A percentile compares a stretch with the other conserved stretches of the same genome.
phyloP scores from a whole-genome alignment of 2,329 filamentous ascomycete species.

The Stemphylium lycopersici region DNA sequence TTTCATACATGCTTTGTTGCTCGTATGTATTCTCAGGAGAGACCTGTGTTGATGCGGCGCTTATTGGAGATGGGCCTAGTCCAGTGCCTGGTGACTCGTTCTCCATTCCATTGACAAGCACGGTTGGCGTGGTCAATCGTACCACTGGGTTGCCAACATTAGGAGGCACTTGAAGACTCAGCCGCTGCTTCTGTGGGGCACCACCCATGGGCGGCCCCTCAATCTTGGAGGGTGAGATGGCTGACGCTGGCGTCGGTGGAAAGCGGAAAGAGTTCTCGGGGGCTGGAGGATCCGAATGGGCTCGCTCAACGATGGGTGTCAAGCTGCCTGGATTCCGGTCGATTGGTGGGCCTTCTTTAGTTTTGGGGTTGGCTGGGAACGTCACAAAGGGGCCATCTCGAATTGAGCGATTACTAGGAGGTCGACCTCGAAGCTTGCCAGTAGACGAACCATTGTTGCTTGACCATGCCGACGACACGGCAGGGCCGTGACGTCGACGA shows the following conservation, averaged over 20 bases:
- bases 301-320: conserved; percentile 53
- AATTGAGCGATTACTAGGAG: conserved; percentile 73
- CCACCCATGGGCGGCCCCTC: conserved; percentile 29
- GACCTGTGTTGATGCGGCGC: conserved; percentile 24
- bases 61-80: conserved; percentile 32
- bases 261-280: conserved; percentile 46
- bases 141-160: conserved; percentile 63
- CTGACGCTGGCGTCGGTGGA: conserved; percentile 49
- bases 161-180: conserved; percentile 69
- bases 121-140: conserved; percentile 65
- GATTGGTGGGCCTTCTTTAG: conserved; percentile 55
- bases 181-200: conserved; percentile 52
- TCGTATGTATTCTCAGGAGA: conserved; percentile 29
- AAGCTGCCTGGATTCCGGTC: conserved; percentile 52
- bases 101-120: conserved; percentile 60
- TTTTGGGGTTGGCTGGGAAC: conserved; percentile 66
- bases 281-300: conserved; percentile 48
- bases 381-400: conserved; percentile 72
- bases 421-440: conserved; percentile 78
- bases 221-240: conserved; percentile 38
- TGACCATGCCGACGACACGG: conserved; percentile 90
- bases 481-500: conserved; percentile 75
- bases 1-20: conserved; percentile 18
- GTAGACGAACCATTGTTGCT: conserved; percentile 65
- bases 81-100: conserved; percentile 33